Conservation (phyloP, 179 eudicot genomes). For the Spinacia oleracea region DNA sequence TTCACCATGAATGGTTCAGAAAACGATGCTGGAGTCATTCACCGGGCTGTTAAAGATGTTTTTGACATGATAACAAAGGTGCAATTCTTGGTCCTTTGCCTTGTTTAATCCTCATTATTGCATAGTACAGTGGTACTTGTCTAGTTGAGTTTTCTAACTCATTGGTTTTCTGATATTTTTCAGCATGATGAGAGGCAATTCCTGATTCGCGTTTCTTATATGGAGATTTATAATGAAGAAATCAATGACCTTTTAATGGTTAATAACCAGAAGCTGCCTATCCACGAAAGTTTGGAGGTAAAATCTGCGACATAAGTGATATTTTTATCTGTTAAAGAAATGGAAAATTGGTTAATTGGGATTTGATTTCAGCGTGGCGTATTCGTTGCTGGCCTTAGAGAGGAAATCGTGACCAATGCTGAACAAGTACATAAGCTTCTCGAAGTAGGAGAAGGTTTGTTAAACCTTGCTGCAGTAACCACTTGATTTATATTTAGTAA, state of each 20-base stretch:
- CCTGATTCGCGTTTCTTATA: conserved; percentile 88
- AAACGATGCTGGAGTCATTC: conserved; percentile 82
- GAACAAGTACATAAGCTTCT: conserved; percentile 86
- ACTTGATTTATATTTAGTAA: neutral
- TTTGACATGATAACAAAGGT: conserved; percentile 65
- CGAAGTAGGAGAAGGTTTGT: conserved; percentile 87
- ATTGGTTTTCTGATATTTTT: conserved; percentile 18
- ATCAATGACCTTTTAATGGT: conserved; percentile 85
- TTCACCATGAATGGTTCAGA: conserved; percentile 94
- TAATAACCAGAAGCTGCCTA: conserved; percentile 77
- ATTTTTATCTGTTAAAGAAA: neutral
- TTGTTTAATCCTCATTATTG: neutral
- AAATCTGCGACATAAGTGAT: neutral
- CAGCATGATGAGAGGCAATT: conserved; percentile 75
- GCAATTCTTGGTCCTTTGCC: neutral
- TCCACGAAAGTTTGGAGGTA: conserved; percentile 96
- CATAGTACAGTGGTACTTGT: neutral
- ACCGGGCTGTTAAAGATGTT: conserved; percentile 74
- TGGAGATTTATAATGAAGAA: conserved; percentile 98
- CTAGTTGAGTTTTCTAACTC: neutral
- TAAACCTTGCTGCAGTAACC: neutral
- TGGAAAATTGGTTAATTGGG: neutral
- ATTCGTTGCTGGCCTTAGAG: conserved; percentile 91
- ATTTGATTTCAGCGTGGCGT: conserved; percentile 66
- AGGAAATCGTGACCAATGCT: conserved; percentile 80